Evolutionary conservation across 2,329 filamentous ascomycete genomes (phyloP).

Genomic region (Fusarium euwallaceae): DNA sequence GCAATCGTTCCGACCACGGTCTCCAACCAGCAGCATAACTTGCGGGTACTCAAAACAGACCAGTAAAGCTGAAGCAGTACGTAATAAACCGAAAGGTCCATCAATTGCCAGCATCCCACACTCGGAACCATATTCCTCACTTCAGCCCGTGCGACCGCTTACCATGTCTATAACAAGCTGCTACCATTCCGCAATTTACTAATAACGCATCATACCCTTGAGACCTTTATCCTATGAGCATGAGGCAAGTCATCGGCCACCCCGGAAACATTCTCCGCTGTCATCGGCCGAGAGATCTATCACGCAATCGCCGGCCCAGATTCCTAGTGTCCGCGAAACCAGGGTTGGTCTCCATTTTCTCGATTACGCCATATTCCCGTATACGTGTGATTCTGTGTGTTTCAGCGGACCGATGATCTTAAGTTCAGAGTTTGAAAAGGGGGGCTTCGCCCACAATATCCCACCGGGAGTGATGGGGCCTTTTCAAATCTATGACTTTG

Average conservation of each 20-base stretch:
- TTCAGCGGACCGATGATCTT: not conserved
- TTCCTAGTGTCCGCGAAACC: not conserved
- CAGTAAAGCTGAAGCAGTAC: not conserved
- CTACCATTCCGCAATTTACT: not conserved
- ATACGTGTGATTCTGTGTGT: not conserved
- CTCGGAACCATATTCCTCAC: not conserved
- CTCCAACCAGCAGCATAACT: not conserved
- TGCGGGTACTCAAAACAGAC: not conserved
- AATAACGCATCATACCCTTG: not conserved
- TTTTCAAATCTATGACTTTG: not conserved
- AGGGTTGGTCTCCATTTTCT: not conserved
- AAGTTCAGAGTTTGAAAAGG: not conserved
- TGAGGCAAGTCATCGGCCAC: not conserved
- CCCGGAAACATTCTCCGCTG: conserved; percentile 2
- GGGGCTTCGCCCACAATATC: not conserved
- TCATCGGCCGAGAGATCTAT: conserved; percentile 4
- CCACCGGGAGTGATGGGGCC: not conserved
- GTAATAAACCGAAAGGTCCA: not conserved
- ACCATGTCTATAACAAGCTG: not conserved
- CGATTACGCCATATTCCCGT: not conserved
- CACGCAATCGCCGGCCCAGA: conserved; percentile 5
- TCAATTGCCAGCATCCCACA: not conserved
- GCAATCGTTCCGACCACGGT: conserved; percentile 1
- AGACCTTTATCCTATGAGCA: not conserved
- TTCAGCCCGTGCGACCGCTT: not conserved